Percentiles rank a stretch among this genome's conserved stretches.
These are phyloP conservation scores for Trichophyton benhamiae DNA, from an alignment of 2,329 filamentous ascomycete genomes.

Conservation along the genomic window DNA sequence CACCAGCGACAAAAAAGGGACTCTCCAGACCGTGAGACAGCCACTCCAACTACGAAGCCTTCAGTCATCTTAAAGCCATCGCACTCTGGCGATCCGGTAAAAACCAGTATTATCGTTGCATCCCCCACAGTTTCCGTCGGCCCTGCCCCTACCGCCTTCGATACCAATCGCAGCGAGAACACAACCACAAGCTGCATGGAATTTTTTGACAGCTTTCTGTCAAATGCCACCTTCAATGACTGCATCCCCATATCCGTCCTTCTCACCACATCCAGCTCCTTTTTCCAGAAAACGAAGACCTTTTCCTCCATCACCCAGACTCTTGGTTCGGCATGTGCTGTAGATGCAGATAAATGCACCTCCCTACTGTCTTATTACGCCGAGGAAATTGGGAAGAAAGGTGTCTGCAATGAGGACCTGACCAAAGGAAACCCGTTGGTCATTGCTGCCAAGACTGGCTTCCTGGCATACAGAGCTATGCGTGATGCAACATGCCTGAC, in stretches of 20 bases:
- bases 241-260: constrained; percentile 81
- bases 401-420: constrained; percentile 63
- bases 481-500: constrained; percentile 72
- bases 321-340: constrained; percentile 65
- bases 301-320: constrained; percentile 60
- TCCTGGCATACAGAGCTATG: constrained; percentile 63
- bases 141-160: constrained; percentile 52
- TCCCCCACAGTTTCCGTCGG: constrained; percentile 12
- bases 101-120: constrained; percentile 6
- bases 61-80: not conserved
- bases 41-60: not conserved
- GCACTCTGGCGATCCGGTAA: not conserved
- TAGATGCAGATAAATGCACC: constrained; percentile 54
- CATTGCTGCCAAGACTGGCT: constrained; percentile 59
- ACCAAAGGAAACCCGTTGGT: constrained; percentile 55
- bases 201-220: constrained; percentile 56
- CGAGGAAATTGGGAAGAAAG: constrained; percentile 46
- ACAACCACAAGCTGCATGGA: constrained; percentile 43
- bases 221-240: constrained; percentile 51
- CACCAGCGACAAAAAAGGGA: not conserved
- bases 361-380: constrained; percentile 54
- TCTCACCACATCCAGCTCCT: constrained; percentile 68
- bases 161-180: constrained; percentile 50
- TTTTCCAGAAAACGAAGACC: constrained; percentile 68
- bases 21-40: not conserved